Base-by-base conservation (phyloP, 768 basidiomycete species). In the Agaricus sinodeliciosus region DNA sequence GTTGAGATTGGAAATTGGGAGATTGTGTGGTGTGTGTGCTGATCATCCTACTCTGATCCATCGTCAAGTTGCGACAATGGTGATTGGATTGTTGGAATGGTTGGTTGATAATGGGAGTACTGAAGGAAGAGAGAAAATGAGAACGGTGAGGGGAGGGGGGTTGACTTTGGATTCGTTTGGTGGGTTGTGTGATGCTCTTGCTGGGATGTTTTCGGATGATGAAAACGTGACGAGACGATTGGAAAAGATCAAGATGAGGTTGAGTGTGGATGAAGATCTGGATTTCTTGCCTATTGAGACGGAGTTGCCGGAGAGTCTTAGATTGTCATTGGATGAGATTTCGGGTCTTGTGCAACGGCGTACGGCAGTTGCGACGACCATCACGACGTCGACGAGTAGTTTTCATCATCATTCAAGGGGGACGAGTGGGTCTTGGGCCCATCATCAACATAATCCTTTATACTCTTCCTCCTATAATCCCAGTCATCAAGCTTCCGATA, bases 31-130 rank as follows among this genome's bases (percentile, higher is more conserved):
- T 1, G 55, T 63, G 12, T 69, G 65, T 54, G 60, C 69, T 2
- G 60, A 66, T 18, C 62, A 60, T 34, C 48, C 62, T 5, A 49
- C 58, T 3, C 57, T 58, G 9, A 51, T 80, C 16, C 68, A 72
- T 44, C 53, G 59, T 36, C 69, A 72, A 16, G 67, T 61, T 0
- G 72, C 79, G 12, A 69, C 70, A 19, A 61, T 60, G 5, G 55
- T 75, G 8, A 60, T 82, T 15, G 63, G 70, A 3, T 66, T 80
- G 1, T 68, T 87, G n/a, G 69, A 74, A 49, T 86, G 84, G 82
- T 68, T 84, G n/a, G 59, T 42, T 8, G n/a, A 27, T 22, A 7
- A 12, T 22, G 18, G 15, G 49, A 16, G 70, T 11, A 63, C 69
- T 3, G 75, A 77, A 41, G 69, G 68, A 4, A 68, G 74, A 6